Percentiles rank a stretch among this genome's conserved stretches.
Evolutionary conservation across 75 land plant genomes (phyloP).

Genomic region (Picea sitchensis): DNA sequence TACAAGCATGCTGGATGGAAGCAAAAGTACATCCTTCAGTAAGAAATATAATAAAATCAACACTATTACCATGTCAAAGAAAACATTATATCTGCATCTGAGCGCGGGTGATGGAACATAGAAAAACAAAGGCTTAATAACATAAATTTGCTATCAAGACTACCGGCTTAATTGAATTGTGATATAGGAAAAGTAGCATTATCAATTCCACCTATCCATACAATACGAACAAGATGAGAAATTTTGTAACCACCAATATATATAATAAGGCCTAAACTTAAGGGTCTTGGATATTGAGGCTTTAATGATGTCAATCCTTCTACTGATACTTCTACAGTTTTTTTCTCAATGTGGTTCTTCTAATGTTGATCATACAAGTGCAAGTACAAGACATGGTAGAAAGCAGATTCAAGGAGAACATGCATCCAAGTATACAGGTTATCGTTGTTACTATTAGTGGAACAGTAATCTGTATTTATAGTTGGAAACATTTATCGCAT

Average conservation of each 20-base stretch:
- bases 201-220: neutral
- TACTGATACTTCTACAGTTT: too few species aligned
- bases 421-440: too few species aligned
- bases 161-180: neutral
- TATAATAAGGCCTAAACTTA: neutral
- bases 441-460: too few species aligned
- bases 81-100: neutral
- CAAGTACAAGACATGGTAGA: neutral
- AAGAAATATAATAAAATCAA: neutral
- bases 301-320: too few species aligned
- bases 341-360: neutral
- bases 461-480: too few species aligned
- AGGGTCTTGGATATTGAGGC: neutral
- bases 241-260: neutral
- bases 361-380: neutral
- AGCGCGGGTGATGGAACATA: neutral
- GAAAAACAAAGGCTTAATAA: neutral
- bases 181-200: neutral
- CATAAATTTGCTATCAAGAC: constrained; percentile 2
- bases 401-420: too few species aligned
- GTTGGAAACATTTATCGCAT: too few species aligned
- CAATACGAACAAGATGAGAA: neutral
- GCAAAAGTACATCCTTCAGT: neutral
- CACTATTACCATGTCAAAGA: neutral
- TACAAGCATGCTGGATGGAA: constrained; percentile 70